Percentiles rank a stretch among this genome's conserved stretches.
Evolutionary conservation across 345 rosid genomes (phyloP).

Genomic region (Citrus trifoliata): DNA sequence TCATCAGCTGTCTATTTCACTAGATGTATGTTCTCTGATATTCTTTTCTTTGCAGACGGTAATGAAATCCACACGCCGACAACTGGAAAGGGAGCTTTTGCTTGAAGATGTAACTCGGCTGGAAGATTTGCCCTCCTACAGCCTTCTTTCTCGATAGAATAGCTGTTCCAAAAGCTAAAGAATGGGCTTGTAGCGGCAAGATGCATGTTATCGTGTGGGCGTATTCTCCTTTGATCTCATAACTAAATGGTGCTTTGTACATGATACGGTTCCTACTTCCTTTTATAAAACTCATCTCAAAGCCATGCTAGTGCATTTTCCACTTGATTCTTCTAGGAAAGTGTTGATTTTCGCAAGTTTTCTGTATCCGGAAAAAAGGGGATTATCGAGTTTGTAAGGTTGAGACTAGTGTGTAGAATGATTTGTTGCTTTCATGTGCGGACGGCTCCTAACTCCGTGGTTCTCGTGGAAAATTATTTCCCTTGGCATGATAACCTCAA

Average conservation of each 20-base stretch:
- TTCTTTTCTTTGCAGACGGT: slow-evolving; percentile 46
- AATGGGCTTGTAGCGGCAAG: slow-evolving; percentile 25
- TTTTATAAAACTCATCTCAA: not conserved
- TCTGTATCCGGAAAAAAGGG: not conserved
- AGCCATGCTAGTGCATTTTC: slow-evolving; percentile 4
- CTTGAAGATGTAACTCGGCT: slow-evolving; percentile 60
- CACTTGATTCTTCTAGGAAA: slow-evolving; percentile 3
- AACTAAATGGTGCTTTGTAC: slow-evolving; percentile 22
- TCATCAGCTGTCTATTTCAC: not conserved
- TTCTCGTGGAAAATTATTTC: not conserved
- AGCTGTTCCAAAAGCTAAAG: slow-evolving; percentile 18
- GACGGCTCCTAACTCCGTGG: not conserved
- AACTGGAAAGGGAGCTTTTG: slow-evolving; percentile 87
- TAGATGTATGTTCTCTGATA: not conserved
- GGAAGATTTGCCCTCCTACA: slow-evolving; percentile 82
- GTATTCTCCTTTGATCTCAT: not conserved
- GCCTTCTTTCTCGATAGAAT: slow-evolving; percentile 50
- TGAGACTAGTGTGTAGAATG: not conserved
- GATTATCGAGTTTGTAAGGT: slow-evolving; percentile 2
- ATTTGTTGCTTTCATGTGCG: not conserved
- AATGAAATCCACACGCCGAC: slow-evolving; percentile 84
- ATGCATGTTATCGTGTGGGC: slow-evolving; percentile 6
- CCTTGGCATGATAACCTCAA: not conserved
- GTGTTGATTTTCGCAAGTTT: slow-evolving; percentile 1
- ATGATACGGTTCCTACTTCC: not conserved